A percentile compares a stretch with the other conserved stretches of the same genome.
Evolutionary conservation across 768 basidiomycete genomes (phyloP).

Genomic region (Tricholoma bakamatsutake): DNA sequence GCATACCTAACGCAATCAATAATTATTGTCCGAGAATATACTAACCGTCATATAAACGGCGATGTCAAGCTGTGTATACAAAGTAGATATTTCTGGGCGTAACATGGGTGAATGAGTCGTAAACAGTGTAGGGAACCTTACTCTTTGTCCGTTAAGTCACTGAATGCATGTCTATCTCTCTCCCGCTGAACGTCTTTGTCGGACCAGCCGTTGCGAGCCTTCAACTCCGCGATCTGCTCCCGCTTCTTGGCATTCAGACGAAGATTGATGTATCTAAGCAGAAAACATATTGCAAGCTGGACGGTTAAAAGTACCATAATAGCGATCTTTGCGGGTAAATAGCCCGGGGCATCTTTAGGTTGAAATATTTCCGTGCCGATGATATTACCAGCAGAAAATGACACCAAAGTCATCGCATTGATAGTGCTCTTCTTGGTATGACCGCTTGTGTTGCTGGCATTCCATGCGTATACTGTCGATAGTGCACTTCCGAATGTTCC

Average conservation of each 20-base stretch:
- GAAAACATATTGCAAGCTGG: constrained; percentile 41
- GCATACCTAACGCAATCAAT: too few relatives aligned
- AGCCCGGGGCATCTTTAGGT: constrained; percentile 53
- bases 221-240: constrained; percentile 35
- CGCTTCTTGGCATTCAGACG: constrained; percentile 46
- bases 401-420: constrained; percentile 51
- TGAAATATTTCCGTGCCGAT: constrained; percentile 61
- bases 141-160: constrained; percentile 61
- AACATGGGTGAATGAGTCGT: constrained; percentile 1
- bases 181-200: constrained; percentile 53
- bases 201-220: constrained; percentile 46
- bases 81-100: constrained; percentile 52
- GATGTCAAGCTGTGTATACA: constrained; percentile 43
- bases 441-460: constrained; percentile 57
- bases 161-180: constrained; percentile 55
- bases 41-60: too few relatives aligned
- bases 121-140: constrained; percentile 24
- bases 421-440: constrained; percentile 68
- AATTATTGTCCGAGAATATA: too few relatives aligned
- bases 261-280: constrained; percentile 50
- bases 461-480: constrained; percentile 57
- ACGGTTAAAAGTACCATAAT: constrained; percentile 54
- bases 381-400: constrained; percentile 55
- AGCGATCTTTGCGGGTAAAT: constrained; percentile 62
- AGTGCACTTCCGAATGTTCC: constrained; percentile 57